Conservation (phyloP, 129 eudicot genomes). For the Lactuca sativa region DNA sequence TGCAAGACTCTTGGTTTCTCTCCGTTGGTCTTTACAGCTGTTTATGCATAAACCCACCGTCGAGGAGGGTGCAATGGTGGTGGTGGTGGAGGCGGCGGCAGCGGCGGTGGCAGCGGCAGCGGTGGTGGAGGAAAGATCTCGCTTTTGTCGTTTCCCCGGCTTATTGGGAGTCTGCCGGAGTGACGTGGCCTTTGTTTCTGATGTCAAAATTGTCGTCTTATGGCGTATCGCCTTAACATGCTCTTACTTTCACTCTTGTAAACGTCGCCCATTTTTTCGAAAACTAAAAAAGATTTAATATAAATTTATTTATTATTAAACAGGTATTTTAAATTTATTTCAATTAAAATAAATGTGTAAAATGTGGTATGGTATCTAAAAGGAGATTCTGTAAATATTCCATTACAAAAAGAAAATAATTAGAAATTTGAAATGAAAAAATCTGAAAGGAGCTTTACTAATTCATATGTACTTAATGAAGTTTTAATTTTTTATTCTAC, state of each 20-base stretch:
- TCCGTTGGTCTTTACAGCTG: conserved; percentile 18
- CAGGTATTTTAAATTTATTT: no score
- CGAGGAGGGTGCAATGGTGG: background rate
- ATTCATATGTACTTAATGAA: no score
- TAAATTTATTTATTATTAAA: no score
- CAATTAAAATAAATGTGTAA: background rate
- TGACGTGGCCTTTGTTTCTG: conserved; percentile 31
- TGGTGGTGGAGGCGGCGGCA: background rate
- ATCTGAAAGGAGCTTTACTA: background rate
- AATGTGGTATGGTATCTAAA: background rate
- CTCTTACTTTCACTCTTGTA: conserved; percentile 12
- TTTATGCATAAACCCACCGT: background rate
- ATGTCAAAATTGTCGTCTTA: conserved; percentile 28
- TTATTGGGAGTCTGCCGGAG: background rate
- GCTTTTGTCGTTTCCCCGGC: conserved; percentile 16
- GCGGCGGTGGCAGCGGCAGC: background rate
- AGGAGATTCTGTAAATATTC: background rate
- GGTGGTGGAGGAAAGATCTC: conserved; percentile 10
- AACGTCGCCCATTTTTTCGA: conserved; percentile 17
- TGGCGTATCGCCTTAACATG: conserved; percentile 15
- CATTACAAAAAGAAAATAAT: background rate
- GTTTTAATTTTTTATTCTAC: no score
- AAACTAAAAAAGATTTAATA: background rate
- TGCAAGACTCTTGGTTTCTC: background rate
- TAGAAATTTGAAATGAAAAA: background rate